Evolutionary conservation across 1,139 yeast genomes (phyloP), one percentile per base, ranked within the genome.

Genomic region (Yamadazyma triangularis): DNA sequence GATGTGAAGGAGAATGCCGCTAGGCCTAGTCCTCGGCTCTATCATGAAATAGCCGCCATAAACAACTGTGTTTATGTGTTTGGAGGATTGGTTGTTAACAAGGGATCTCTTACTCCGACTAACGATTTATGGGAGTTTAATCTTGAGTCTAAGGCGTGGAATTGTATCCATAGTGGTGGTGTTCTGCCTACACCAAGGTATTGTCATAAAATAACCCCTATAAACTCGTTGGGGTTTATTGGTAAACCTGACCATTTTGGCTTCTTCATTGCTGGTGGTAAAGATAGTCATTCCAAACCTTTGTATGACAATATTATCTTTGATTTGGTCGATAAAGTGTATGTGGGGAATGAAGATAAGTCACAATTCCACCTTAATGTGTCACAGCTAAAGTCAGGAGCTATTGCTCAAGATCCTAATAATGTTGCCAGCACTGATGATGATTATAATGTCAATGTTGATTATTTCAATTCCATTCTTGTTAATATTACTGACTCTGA

Each of bases 41-140:
- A 64, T 48, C 88, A 80, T 42, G 72, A 83, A 10, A 54, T 80
- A 30, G 55, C 72, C 16, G 70, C 70, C 23, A 53, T 64, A 28
- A 70, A 69, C 24, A 69, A 72, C 30, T 62, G 69, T 23, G 44
- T 81, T 3, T 81, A 70, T 46, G 44, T 80, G 3, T 77, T 71
- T 47, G 91, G 91, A 13, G 93, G 93, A 1, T 50, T 82, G 21
- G 48, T 53, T 0, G 44, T 66, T 8, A 41, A 44, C 24, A 10
- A 32, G 4, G 45, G 48, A 26, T 43, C 41, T 21, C 50, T 79
- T 14, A 56, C 58, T 2, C 74, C 83, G 0, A 45, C 68, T 12
- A 79, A 79, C 43, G 91, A 82, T 42, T 53, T 80, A 13, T 83
- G 91, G 89, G 70, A 69, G 39, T 74, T 79, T 40, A 70, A 79